Percentiles rank a stretch among this genome's conserved stretches.
phyloP scores from a whole-genome alignment of 2,329 filamentous ascomycete species.

The Huntiella decipiens region DNA sequence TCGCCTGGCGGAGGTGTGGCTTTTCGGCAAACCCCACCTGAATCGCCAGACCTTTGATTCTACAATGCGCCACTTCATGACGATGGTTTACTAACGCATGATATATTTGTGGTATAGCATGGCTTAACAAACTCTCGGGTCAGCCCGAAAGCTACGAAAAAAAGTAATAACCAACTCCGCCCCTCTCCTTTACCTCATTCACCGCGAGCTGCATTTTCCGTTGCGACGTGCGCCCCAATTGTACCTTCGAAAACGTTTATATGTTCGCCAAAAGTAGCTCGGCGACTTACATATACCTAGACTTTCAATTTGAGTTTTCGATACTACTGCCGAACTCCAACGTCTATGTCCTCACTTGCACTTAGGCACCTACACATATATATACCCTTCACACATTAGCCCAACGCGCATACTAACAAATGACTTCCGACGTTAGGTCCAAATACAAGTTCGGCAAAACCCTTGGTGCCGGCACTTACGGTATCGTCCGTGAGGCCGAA shows the following conservation, averaged over 20 bases:
- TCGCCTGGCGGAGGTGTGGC: too few relatives aligned
- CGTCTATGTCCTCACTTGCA: too few relatives aligned
- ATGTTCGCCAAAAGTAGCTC: background rate
- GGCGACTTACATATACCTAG: too few relatives aligned
- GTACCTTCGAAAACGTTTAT: slow-evolving; percentile 9
- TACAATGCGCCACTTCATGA: background rate
- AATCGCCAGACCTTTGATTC: too few relatives aligned
- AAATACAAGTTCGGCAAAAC: slow-evolving; percentile 87
- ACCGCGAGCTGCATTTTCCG: background rate
- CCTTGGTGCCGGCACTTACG: slow-evolving; percentile 91
- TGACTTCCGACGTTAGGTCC: slow-evolving; percentile 30
- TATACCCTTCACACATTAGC: background rate
- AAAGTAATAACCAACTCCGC: slow-evolving; percentile 42
- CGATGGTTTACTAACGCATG: slow-evolving; percentile 5
- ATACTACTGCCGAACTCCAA: too few relatives aligned
- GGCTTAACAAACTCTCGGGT: slow-evolving; percentile 83
- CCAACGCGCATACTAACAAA: slow-evolving; percentile 14
- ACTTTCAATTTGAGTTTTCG: too few relatives aligned
- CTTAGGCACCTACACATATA: too few relatives aligned
- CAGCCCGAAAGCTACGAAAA: slow-evolving; percentile 98
- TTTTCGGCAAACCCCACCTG: too few relatives aligned
- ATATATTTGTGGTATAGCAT: slow-evolving; percentile 10
- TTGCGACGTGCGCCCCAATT: background rate
- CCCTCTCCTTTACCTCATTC: background rate
- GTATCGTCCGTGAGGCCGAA: slow-evolving; percentile 90